Evolutionary conservation across 805 yeast genomes (phyloP).

Genomic region (Saccharomycopsis oosterbeekiorum): DNA sequence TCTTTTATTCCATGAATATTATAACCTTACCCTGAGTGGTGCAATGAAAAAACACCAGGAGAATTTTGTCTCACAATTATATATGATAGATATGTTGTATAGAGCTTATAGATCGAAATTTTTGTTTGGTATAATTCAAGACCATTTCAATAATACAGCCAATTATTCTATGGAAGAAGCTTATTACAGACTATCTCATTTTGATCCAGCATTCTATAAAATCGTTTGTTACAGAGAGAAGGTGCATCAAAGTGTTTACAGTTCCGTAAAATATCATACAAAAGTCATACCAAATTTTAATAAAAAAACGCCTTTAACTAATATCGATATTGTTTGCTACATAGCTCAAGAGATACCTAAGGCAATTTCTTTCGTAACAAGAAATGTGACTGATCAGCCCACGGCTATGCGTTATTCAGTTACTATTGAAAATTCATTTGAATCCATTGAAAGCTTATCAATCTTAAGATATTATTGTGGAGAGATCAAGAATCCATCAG

Average conservation of each 20-base stretch:
- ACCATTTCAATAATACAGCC: background rate
- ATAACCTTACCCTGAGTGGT: background rate
- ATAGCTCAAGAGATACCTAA: background rate
- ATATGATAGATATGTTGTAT: background rate
- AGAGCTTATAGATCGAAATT: background rate
- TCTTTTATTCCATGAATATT: background rate
- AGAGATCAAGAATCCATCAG: background rate
- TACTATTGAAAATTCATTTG: background rate
- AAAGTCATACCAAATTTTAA: background rate
- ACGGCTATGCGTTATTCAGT: background rate
- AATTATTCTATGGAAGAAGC: background rate
- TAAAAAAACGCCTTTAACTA: background rate
- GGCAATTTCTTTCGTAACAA: background rate
- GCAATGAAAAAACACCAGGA: background rate
- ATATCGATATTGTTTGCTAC: background rate
- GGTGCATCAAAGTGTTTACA: background rate
- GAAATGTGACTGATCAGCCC: background rate
- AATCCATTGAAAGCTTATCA: background rate
- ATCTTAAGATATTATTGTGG: background rate
- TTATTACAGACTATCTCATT: background rate
- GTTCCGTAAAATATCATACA: background rate
- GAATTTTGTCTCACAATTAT: background rate
- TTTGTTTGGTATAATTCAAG: background rate
- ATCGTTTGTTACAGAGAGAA: background rate
- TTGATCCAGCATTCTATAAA: background rate